Evolutionary conservation across 176 grass and related monocot species (phyloP).

Genomic region (Oryza glaberrima): DNA sequence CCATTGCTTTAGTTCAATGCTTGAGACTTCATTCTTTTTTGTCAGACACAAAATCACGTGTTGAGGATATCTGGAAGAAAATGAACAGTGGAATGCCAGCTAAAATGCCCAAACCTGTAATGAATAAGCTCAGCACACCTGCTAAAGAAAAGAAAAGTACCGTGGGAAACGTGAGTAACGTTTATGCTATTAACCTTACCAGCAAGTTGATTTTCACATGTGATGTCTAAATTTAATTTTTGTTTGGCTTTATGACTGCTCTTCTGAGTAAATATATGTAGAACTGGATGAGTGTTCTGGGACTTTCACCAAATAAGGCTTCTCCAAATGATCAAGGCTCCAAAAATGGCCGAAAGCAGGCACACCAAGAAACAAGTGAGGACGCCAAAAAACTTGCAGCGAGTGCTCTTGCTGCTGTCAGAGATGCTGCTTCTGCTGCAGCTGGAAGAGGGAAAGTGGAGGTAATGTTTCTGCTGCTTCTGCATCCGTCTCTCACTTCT

Average conservation of each 20-base stretch:
- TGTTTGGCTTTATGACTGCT: neutral
- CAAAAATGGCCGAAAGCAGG: slow-evolving; percentile 44
- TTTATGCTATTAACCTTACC: slow-evolving; percentile 1
- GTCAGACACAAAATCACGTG: slow-evolving; percentile 69
- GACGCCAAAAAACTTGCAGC: slow-evolving; percentile 86
- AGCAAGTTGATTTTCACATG: neutral
- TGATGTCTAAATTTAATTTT: neutral
- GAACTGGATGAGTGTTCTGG: slow-evolving; percentile 86
- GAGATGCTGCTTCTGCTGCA: slow-evolving; percentile 52
- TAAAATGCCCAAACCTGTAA: slow-evolving; percentile 61
- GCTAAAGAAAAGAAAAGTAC: slow-evolving; percentile 65
- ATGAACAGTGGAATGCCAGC: slow-evolving; percentile 84
- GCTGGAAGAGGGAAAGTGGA: slow-evolving; percentile 90
- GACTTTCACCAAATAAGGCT: slow-evolving; percentile 62
- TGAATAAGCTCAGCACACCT: slow-evolving; percentile 56
- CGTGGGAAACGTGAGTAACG: slow-evolving; percentile 63
- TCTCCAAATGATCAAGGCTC: slow-evolving; percentile 31
- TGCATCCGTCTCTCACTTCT: neutral
- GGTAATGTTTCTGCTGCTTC: slow-evolving; percentile 37
- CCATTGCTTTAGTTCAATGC: slow-evolving; percentile 18
- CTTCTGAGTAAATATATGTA: slow-evolving; percentile 33
- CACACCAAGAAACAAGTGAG: slow-evolving; percentile 57
- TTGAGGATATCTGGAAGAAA: slow-evolving; percentile 95
- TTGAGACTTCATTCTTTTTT: slow-evolving; percentile 44
- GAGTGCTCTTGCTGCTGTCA: slow-evolving; percentile 80